A percentile compares a stretch with the other conserved stretches of the same genome.
These are phyloP conservation scores for Penicillium sp. DNA, from an alignment of 2,329 filamentous ascomycete genomes.

Conservation along the genomic window DNA sequence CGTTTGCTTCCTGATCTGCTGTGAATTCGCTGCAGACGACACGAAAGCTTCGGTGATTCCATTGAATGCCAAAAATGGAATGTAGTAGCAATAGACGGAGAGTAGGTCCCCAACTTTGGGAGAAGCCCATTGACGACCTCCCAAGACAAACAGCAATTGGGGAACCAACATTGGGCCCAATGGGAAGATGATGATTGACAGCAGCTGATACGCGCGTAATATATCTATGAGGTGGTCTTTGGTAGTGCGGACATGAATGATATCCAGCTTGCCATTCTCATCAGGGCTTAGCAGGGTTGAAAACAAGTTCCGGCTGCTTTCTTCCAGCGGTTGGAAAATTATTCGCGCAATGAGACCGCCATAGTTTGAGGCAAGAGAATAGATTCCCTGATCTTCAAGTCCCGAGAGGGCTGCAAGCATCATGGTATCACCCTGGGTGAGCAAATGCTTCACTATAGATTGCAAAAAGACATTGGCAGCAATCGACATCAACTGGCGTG, in stretches of 20 bases:
- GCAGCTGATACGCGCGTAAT: constrained; percentile 69
- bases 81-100: constrained; percentile 83
- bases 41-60: constrained; percentile 92
- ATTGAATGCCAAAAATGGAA: constrained; percentile 88
- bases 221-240: constrained; percentile 49
- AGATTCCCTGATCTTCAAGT: constrained; percentile 80
- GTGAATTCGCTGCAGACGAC: constrained; percentile 74
- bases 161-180: constrained; percentile 76
- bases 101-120: constrained; percentile 73
- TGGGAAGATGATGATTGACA: constrained; percentile 66
- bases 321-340: constrained; percentile 92
- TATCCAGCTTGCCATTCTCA: constrained; percentile 15
- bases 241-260: constrained; percentile 25
- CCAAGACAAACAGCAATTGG: constrained; percentile 69
- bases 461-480: constrained; percentile 83
- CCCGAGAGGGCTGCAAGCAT: constrained; percentile 77
- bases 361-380: constrained; percentile 92
- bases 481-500: constrained; percentile 67
- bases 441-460: constrained; percentile 83
- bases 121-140: constrained; percentile 72
- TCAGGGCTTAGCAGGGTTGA: constrained; percentile 67
- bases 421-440: constrained; percentile 92
- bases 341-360: constrained; percentile 84
- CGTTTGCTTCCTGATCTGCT: constrained; percentile 74
- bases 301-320: constrained; percentile 87